phyloP scores from a whole-genome alignment of 805 yeast species.

The Myxozyma sirexii region DNA sequence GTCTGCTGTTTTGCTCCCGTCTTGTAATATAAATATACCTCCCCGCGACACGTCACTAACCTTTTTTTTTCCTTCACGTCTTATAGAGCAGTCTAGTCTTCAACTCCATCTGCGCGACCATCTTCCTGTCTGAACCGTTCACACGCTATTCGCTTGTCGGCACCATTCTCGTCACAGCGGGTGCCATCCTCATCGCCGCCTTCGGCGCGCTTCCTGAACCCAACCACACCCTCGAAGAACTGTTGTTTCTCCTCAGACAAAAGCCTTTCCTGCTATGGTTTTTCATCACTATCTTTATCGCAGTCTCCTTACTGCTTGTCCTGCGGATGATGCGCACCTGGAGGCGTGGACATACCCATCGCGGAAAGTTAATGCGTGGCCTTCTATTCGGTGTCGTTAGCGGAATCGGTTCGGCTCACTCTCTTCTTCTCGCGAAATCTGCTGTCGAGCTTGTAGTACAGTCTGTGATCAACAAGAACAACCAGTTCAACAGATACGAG shows the following conservation, averaged over 20 bases:
- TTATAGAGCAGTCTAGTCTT: conserved; percentile 67
- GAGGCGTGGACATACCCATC: conserved; percentile 33
- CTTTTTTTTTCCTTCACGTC: background rate
- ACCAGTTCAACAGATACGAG: conserved; percentile 47
- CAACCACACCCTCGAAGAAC: conserved; percentile 53
- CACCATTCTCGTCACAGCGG: conserved; percentile 66
- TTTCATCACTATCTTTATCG: conserved; percentile 40
- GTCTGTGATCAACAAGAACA: conserved; percentile 45
- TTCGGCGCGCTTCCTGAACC: conserved; percentile 66
- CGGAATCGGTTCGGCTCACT: conserved; percentile 83
- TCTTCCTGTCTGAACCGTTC: conserved; percentile 69
- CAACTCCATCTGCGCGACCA: conserved; percentile 71
- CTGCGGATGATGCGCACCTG: conserved; percentile 34
- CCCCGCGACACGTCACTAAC: background rate
- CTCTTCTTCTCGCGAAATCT: conserved; percentile 81
- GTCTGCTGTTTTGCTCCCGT: background rate
- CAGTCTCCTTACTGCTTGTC: conserved; percentile 16
- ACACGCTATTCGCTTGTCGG: conserved; percentile 61
- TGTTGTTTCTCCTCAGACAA: conserved; percentile 48
- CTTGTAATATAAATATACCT: background rate
- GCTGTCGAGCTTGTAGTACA: conserved; percentile 68
- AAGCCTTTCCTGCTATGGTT: conserved; percentile 64
- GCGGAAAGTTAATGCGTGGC: conserved; percentile 53
- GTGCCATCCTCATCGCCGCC: conserved; percentile 77
- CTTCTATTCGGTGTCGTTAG: conserved; percentile 65